These are phyloP conservation scores for Herpetomonas tarakana DNA, from an alignment of 208 protist species.

Conservation along the genomic window DNA sequence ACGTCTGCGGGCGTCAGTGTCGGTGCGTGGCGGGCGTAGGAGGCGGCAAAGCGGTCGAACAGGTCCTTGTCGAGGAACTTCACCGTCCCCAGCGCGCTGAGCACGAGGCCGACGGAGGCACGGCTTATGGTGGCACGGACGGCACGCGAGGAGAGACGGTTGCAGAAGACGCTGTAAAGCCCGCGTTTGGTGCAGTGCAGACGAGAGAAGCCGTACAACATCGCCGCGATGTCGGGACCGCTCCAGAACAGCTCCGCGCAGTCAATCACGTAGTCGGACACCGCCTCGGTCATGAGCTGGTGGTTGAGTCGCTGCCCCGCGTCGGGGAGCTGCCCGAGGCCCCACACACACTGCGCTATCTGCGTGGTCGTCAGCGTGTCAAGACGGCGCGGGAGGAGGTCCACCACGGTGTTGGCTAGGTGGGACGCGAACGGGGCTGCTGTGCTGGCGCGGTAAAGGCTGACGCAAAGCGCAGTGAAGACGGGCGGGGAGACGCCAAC, in stretches of 20 bases:
- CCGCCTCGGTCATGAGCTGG: conserved; percentile 58
- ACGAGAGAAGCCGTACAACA: conserved; percentile 75
- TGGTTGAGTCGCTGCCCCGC: conserved; percentile 67
- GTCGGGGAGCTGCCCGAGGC: conserved; percentile 46
- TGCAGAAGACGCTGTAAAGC: conserved; percentile 68
- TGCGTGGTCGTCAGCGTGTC: conserved; percentile 42
- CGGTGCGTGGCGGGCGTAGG: conserved; percentile 28
- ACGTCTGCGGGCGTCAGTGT: conserved; percentile 56
- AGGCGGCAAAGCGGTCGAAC: conserved; percentile 40
- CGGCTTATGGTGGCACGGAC: conserved; percentile 49
- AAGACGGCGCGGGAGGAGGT: conserved; percentile 34
- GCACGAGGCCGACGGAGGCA: conserved; percentile 31
- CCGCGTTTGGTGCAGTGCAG: conserved; percentile 74
- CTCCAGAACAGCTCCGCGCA: conserved; percentile 63
- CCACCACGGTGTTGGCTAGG: conserved; percentile 27
- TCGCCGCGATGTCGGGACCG: conserved; percentile 44
- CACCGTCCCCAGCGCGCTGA: conserved; percentile 65
- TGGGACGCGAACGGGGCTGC: conserved; percentile 9
- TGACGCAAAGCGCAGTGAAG: conserved; percentile 14
- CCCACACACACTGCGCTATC: conserved; percentile 49
- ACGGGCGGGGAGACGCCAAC: conserved; percentile 7
- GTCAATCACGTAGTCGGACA: conserved; percentile 75
- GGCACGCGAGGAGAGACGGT: conserved; percentile 35
- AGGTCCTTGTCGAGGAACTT: conserved; percentile 76
- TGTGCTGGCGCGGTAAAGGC: not conserved